Conservation (phyloP, 208 protist species). For the Balamuthia mandrillaris region DNA sequence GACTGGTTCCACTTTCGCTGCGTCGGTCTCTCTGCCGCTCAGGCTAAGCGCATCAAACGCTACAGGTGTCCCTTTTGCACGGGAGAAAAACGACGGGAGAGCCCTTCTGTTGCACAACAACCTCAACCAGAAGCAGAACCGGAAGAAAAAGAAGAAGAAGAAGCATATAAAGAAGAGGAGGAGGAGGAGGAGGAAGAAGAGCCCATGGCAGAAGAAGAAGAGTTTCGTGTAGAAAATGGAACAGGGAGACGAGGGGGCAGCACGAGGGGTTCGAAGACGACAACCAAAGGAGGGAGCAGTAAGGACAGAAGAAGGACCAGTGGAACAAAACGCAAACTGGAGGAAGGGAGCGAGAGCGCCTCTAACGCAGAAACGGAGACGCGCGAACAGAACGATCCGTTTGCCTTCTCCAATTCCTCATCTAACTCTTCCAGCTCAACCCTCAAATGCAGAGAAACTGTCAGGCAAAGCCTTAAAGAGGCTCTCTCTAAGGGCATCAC, state of each 20-base stretch:
- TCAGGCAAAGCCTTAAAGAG: too few relatives aligned
- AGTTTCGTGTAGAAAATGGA: neutral
- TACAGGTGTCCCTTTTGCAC: conserved; percentile 52
- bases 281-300: too few relatives aligned
- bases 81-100: too few relatives aligned
- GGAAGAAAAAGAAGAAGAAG: neutral
- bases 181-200: neutral
- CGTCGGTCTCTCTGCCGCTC: conserved; percentile 50
- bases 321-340: neutral
- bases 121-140: neutral
- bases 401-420: too few relatives aligned
- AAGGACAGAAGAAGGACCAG: conserved; percentile 44
- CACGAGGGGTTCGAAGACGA: too few relatives aligned
- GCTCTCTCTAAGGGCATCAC: too few relatives aligned
- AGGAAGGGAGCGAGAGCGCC: neutral
- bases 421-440: too few relatives aligned
- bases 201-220: neutral
- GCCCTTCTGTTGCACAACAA: too few relatives aligned
- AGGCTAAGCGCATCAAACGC: conserved; percentile 46
- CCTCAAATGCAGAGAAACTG: too few relatives aligned
- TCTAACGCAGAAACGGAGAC: too few relatives aligned
- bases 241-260: too few relatives aligned
- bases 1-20: conserved; percentile 61
- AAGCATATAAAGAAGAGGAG: neutral
- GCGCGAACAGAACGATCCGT: too few relatives aligned